phyloP scores from a whole-genome alignment of 805 yeast species.

The Candida ipomoeae region DNA sequence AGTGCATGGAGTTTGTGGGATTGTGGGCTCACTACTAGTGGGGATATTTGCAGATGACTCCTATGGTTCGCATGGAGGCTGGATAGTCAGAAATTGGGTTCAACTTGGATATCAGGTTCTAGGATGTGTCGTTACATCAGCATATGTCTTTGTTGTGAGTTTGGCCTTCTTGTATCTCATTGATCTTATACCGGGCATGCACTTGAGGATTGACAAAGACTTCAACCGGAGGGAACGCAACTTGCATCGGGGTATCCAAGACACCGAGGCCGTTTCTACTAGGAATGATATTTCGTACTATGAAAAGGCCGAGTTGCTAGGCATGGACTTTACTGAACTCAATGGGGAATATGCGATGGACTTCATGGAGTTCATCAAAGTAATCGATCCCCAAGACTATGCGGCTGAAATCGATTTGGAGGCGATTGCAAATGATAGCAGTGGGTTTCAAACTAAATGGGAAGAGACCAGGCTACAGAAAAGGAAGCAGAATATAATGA shows the following conservation, averaged over 20 bases:
- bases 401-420: slow-evolving; percentile 15
- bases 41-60: slow-evolving; percentile 36
- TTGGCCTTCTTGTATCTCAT: slow-evolving; percentile 31
- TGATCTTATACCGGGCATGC: slow-evolving; percentile 39
- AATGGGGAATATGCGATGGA: slow-evolving; percentile 40
- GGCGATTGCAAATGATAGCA: slow-evolving; percentile 3
- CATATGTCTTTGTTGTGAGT: slow-evolving; percentile 32
- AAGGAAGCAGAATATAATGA: neutral
- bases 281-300: slow-evolving; percentile 10
- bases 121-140: slow-evolving; percentile 32
- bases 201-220: slow-evolving; percentile 38
- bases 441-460: neutral
- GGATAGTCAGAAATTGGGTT: slow-evolving; percentile 38
- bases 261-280: neutral
- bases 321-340: slow-evolving; percentile 38
- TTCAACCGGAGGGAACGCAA: slow-evolving; percentile 31
- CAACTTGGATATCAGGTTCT: slow-evolving; percentile 39
- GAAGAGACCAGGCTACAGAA: slow-evolving; percentile 1
- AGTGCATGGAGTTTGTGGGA: slow-evolving; percentile 40
- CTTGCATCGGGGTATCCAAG: slow-evolving; percentile 5
- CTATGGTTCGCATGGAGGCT: slow-evolving; percentile 36
- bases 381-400: slow-evolving; percentile 34
- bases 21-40: slow-evolving; percentile 36
- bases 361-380: slow-evolving; percentile 38
- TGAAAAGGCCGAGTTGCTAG: slow-evolving; percentile 27